Base-by-base conservation (phyloP, 192 early-diverging fungal genomes). In the Coemansia sp. region DNA sequence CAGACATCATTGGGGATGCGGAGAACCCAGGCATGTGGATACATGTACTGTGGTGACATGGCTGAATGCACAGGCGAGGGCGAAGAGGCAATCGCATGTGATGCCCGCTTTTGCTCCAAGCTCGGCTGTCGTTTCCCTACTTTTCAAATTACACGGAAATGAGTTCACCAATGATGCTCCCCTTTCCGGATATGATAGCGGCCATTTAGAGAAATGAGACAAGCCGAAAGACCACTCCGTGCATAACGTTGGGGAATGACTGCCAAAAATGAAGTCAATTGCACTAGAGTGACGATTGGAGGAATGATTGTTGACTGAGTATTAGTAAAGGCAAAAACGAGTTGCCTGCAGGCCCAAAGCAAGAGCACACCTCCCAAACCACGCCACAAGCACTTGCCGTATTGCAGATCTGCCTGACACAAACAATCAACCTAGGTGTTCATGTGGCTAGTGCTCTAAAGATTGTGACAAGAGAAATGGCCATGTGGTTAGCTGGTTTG, bases 401-500 rank as follows among this genome's bases (percentile, higher is more conserved):
- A 13, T n/a, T 33, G 51, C 31, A 4, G 51, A 31, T 55, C 51
- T 31, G 51, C 51, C 51, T 33, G 51, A 23, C 21, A 28, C 5
- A 14, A 28, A 31, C 51, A 33, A 18, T 55, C 26, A 26, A 26
- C 16, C 6, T 26, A 33, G 6, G 13, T 31, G 51, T 55, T 11
- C 43, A 45, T 45, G 43, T 45, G 43, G 43, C 43, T 45, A 16
- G n/a, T n/a, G n/a, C 11, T 43, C 42, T 18, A 14, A 43, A 43
- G 42, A n/a, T n/a, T 18, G 42, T n/a, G 14, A 14, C n/a, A 43
- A 43, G n/a, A 43, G 8, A 43, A 16, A 4, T 43, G 42, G 6
- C 26, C 50, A 53, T 53, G 50, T 53, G 50, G 50, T 53, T 53
- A 16, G 51, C 18, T 55, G 28, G 14, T 55, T 55, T 26, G 21